Evolutionary conservation across 139 green algal species (phyloP).

Genomic region (Chlorella ohadii): DNA sequence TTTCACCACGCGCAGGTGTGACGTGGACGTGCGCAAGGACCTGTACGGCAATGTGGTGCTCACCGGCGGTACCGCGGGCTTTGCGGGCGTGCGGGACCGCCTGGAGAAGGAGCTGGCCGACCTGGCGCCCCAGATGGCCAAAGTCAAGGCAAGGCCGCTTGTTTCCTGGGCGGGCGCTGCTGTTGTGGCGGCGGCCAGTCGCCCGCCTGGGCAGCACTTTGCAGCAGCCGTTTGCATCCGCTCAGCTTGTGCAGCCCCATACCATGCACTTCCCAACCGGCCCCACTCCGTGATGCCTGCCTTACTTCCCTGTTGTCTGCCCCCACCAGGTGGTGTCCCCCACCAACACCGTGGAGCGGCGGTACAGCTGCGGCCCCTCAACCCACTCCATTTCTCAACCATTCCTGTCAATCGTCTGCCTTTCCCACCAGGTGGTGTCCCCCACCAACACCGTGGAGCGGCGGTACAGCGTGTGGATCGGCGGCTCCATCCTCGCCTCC

Average conservation of each 20-base stretch:
- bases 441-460: conserved; percentile 84
- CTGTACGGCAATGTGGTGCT: conserved; percentile 85
- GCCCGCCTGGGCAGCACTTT: too few relatives aligned
- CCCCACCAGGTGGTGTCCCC: conserved; percentile 69
- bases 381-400: too few relatives aligned
- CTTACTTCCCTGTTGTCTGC: too few relatives aligned
- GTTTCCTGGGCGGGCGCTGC: too few relatives aligned
- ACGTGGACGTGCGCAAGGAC: conserved; percentile 91
- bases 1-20: too few relatives aligned
- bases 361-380: too few relatives aligned
- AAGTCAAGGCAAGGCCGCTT: conserved; percentile 90
- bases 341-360: conserved; percentile 81
- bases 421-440: conserved; percentile 64
- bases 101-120: conserved; percentile 83
- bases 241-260: too few relatives aligned
- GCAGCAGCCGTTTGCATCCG: too few relatives aligned
- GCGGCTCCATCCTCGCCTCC: conserved; percentile 93
- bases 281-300: too few relatives aligned
- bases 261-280: too few relatives aligned
- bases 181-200: too few relatives aligned
- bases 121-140: conserved; percentile 57
- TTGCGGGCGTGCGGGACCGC: conserved; percentile 76
- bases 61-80: conserved; percentile 75
- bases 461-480: conserved; percentile 87
- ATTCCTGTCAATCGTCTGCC: too few relatives aligned